phyloP scores from a whole-genome alignment of 1,284 basidiomycete genomes.

The Cryptococcus amylolentus region DNA sequence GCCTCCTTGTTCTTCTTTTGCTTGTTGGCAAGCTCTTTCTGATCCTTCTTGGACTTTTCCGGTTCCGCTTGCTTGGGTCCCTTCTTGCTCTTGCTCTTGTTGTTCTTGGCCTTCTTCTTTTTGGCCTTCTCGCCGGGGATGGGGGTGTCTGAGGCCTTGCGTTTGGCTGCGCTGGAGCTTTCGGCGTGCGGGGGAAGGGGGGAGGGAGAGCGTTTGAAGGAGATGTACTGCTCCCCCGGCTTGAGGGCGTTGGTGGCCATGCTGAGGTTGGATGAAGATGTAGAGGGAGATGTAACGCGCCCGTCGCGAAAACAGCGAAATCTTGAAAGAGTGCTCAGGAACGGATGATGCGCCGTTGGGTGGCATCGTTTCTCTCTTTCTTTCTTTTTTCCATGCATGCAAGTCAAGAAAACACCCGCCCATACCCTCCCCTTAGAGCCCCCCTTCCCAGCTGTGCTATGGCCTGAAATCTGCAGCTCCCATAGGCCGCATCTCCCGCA shows the following conservation, averaged over 20 bases:
- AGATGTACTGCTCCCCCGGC: conserved; percentile 43
- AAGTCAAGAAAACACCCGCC: too few species aligned
- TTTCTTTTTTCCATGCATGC: too few species aligned
- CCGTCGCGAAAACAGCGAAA: too few species aligned
- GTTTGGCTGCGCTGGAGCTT: conserved; percentile 12
- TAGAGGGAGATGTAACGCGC: too few species aligned
- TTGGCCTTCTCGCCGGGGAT: conserved; percentile 10
- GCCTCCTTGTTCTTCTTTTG: conserved; percentile 19
- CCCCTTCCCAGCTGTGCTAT: too few species aligned
- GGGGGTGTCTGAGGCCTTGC: conserved; percentile 6
- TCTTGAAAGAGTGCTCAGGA: too few species aligned
- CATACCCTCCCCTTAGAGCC: too few species aligned
- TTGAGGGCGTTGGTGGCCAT: conserved; percentile 7
- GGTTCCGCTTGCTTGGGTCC: background rate
- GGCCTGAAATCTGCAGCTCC: background rate
- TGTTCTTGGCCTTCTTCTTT: conserved; percentile 14
- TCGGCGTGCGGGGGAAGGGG: conserved; percentile 7
- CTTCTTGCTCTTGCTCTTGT: conserved; percentile 35
- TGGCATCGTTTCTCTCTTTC: too few species aligned
- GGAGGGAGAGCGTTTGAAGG: conserved; percentile 50
- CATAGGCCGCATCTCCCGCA: background rate
- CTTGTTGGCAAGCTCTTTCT: conserved; percentile 29
- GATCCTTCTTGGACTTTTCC: background rate
- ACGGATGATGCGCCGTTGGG: too few species aligned
- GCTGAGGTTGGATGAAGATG: background rate